Conservation (phyloP, 2,329 filamentous ascomycete species). For the Harringtonia lauricola region DNA sequence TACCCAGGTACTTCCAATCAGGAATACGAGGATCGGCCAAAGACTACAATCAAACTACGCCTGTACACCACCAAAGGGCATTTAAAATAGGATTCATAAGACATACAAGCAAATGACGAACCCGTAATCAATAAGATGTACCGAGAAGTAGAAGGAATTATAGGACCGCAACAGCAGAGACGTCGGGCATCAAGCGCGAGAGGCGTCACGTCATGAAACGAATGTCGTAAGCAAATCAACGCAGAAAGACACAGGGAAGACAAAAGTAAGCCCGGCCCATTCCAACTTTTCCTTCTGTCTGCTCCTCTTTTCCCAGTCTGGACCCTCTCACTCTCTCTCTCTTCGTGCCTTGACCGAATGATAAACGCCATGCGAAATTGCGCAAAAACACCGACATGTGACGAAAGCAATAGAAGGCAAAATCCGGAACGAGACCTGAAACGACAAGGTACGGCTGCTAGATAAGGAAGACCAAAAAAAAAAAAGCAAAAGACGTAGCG, state of each 20-base stretch:
- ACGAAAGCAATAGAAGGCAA: neutral
- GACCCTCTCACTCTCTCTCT: neutral
- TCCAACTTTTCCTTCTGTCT: neutral
- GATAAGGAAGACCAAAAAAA: neutral
- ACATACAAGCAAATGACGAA: too few relatives aligned
- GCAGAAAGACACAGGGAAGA: neutral
- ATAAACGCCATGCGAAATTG: conserved; percentile 1
- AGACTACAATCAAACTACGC: too few relatives aligned
- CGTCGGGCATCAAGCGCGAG: neutral
- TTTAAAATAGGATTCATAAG: neutral
- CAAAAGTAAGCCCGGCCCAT: neutral
- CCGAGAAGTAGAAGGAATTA: too few relatives aligned
- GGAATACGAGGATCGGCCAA: too few relatives aligned
- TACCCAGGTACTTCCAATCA: too few relatives aligned
- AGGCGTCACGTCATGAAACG: neutral
- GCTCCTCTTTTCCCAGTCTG: neutral
- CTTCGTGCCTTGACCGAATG: neutral
- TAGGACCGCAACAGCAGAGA: too few relatives aligned
- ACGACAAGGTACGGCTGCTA: neutral
- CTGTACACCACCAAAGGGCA: neutral
- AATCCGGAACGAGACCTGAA: neutral
- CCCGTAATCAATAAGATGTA: too few relatives aligned
- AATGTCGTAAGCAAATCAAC: neutral
- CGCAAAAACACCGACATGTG: neutral
- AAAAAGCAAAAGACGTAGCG: neutral